These are phyloP conservation scores for Mycena epipterygia DNA, from an alignment of 768 basidiomycete species.

Conservation along the genomic window DNA sequence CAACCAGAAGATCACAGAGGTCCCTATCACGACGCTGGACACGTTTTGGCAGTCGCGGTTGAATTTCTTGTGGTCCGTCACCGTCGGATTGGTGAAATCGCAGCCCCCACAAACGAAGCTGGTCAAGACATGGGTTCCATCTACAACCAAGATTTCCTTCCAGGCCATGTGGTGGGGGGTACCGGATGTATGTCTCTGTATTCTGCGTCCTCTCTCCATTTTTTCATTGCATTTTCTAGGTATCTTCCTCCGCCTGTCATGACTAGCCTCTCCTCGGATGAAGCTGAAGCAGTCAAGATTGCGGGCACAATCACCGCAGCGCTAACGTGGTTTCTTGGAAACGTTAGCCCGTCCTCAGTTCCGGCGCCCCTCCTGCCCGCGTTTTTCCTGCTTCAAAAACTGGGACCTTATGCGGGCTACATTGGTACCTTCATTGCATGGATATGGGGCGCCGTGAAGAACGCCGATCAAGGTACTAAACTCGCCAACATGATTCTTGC, in stretches of 20 bases:
- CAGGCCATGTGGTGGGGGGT: conserved; percentile 75
- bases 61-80: conserved; percentile 29
- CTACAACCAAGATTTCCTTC: conserved; percentile 65
- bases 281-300: conserved; percentile 66
- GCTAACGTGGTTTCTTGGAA: conserved; percentile 64
- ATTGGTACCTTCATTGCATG: conserved; percentile 69
- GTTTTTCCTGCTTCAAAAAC: conserved; percentile 56
- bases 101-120: conserved; percentile 29
- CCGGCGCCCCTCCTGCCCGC: conserved; percentile 63
- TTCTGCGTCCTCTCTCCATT: background rate
- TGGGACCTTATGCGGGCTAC: conserved; percentile 66
- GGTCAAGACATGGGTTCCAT: conserved; percentile 63
- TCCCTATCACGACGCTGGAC: conserved; percentile 32
- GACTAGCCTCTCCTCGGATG: conserved; percentile 60
- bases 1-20: conserved; percentile 56
- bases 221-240: conserved; percentile 41
- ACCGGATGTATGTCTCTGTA: conserved; percentile 58
- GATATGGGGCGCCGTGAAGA: conserved; percentile 65
- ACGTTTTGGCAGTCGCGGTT: conserved; percentile 34
- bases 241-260: conserved; percentile 71
- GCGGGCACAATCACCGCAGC: conserved; percentile 67
- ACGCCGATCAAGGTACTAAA: conserved; percentile 58
- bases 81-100: conserved; percentile 22
- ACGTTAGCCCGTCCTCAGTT: conserved; percentile 55
- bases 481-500: background rate